Base-by-base conservation (phyloP, 768 basidiomycete species). In the Amylocystis lapponica region DNA sequence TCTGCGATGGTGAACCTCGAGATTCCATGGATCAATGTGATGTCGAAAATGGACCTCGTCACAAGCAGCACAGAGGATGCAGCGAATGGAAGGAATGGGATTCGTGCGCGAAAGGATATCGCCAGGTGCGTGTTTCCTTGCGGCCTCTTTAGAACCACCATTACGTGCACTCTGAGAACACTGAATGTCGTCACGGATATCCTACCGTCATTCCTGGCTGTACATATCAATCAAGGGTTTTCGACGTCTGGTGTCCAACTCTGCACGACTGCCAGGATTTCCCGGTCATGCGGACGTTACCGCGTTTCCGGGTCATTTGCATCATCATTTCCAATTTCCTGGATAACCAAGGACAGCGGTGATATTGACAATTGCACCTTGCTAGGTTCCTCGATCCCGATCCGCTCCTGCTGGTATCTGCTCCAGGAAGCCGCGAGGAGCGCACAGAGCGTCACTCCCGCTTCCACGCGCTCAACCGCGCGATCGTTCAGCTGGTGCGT, bases 1-100 rank as follows among this genome's bases (percentile, higher is more conserved):
- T 93, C 90, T 27, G 93, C 95, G 22, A 99, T 99, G 96, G 88
- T 98, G 27, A 93, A 92, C 55, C 76, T 99, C 30, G 96, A 97
- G 58, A 81, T 96, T 27, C 93, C 94, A 1, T 94, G 92, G 86
- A 83, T 99, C 48, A 98, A 98, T 56, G 67, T 98, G 61, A 92
- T 99, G 88, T 95, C 91, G 33, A 99, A 99, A 66, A 98, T 99
- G 96, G 96, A 99, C 63, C 76, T 99, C 34, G 87, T 98, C 35
- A 89, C 79, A 0, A 62, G 70, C 1, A 80, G 76, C 53, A 47
- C 70, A 4, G 80, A 86, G 31, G 81, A 82, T 54, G 70, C 75
- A 33, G 66, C 74, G 9, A 69, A 75, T 47, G 75, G 77, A 20
- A 68, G 88, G 46, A 92, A 89, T 59, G 89, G 87, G 13, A 64